Conservation (phyloP, 345 rosid species). For the Populus davidiana region DNA sequence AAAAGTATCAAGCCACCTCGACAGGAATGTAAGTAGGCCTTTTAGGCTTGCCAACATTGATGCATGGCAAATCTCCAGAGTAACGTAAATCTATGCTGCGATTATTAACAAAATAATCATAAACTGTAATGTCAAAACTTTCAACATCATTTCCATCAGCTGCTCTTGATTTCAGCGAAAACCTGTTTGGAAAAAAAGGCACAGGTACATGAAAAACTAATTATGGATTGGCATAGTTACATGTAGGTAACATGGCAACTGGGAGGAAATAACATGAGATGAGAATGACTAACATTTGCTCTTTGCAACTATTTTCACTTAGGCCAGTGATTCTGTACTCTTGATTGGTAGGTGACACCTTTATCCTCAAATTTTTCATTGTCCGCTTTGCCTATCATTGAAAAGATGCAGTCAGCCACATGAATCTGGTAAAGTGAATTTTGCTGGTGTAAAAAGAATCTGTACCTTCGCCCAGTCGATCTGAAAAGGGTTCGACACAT, state of each 20-base stretch:
- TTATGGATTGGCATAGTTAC: not conserved
- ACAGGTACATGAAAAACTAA: not conserved
- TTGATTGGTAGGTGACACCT: constrained; percentile 55
- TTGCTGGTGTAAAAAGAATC: not conserved
- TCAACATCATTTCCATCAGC: constrained; percentile 39
- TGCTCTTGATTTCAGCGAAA: constrained; percentile 16
- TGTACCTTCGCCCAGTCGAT: constrained; percentile 31
- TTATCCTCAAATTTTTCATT: constrained; percentile 32
- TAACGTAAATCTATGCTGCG: constrained; percentile 54
- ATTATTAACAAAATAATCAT: constrained; percentile 58
- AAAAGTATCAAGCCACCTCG: constrained; percentile 45
- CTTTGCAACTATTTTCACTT: constrained; percentile 62
- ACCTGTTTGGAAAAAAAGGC: constrained; percentile 1
- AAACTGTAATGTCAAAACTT: constrained; percentile 55
- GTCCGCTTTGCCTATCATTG: constrained; percentile 30
- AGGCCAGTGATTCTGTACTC: constrained; percentile 87
- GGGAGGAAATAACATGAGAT: not conserved
- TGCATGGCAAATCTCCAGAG: constrained; percentile 77
- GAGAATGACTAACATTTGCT: constrained; percentile 27
- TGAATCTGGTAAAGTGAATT: not conserved
- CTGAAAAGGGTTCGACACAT: constrained; percentile 14
- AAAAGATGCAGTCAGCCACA: not conserved
- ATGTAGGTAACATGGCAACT: not conserved
- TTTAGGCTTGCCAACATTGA: constrained; percentile 87
- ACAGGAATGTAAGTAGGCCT: constrained; percentile 76